A percentile compares a stretch with the other conserved stretches of the same genome.
phyloP scores from a whole-genome alignment of 345 rosid species.

The Hibiscus trionum region DNA sequence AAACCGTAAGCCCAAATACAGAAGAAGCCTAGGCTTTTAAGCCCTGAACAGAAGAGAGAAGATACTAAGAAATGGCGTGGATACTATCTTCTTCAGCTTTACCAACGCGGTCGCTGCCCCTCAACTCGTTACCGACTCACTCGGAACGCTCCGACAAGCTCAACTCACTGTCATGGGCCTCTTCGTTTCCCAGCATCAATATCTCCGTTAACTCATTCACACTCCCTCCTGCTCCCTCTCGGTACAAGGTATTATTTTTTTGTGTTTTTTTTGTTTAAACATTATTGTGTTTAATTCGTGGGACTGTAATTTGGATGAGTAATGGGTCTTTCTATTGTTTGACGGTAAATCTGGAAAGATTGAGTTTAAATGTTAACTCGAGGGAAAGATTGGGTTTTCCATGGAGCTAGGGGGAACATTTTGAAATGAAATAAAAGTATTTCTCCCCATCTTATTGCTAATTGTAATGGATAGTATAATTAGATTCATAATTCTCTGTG shows the following conservation, averaged over 20 bases:
- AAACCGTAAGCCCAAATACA: background rate
- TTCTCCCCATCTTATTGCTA: background rate
- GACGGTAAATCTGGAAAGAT: background rate
- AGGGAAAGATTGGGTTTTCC: background rate
- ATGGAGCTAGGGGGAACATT: background rate
- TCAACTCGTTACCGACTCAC: background rate
- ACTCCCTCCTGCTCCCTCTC: background rate
- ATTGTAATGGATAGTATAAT: background rate
- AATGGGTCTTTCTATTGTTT: background rate
- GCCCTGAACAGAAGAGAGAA: background rate
- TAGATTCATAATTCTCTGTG: background rate
- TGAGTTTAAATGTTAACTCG: background rate
- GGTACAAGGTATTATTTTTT: background rate
- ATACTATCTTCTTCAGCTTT: conserved; percentile 5
- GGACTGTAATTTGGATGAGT: background rate
- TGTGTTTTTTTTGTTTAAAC: background rate
- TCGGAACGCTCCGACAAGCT: background rate
- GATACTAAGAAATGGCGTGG: background rate
- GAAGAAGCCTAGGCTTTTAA: background rate
- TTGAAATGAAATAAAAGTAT: background rate
- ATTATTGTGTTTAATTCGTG: background rate
- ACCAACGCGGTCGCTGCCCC: background rate
- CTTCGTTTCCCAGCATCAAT: conserved; percentile 1
- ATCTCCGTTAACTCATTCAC: background rate
- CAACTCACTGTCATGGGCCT: conserved; percentile 1